Evolutionary conservation across 306 rosid genomes (phyloP).

Genomic region (Parietaria judaica): DNA sequence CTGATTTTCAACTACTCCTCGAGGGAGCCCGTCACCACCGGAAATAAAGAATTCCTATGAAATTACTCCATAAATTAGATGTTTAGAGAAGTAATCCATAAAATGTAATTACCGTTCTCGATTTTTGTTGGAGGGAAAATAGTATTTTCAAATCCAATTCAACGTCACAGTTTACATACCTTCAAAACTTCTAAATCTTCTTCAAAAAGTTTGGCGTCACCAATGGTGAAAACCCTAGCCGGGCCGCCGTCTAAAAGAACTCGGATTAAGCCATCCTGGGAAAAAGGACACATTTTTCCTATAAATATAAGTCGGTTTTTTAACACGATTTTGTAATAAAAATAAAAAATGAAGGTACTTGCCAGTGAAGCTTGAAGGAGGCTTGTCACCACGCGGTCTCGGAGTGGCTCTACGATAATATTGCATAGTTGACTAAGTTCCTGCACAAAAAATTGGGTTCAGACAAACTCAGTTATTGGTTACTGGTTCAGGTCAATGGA

Average conservation of each 20-base stretch:
- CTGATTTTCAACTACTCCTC: slow-evolving; percentile 95
- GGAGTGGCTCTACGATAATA: slow-evolving; percentile 86
- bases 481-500: no score
- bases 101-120: no score
- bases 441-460: slow-evolving; percentile 26
- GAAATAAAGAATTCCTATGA: slow-evolving; percentile 89
- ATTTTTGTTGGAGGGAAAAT: no score
- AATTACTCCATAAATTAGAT: slow-evolving; percentile 7
- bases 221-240: slow-evolving; percentile 51
- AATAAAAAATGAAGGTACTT: slow-evolving; percentile 20
- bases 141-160: no score
- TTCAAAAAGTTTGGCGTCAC: slow-evolving; percentile 75
- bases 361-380: slow-evolving; percentile 98
- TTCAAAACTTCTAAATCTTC: slow-evolving; percentile 91
- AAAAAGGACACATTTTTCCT: slow-evolving; percentile 10
- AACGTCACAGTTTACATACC: slow-evolving; percentile 32
- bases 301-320: slow-evolving; percentile 1
- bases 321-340: slow-evolving; percentile 8
- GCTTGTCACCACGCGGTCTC: slow-evolving; percentile 95
- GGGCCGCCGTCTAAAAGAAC: slow-evolving; percentile 90
- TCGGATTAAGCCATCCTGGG: slow-evolving; percentile 90
- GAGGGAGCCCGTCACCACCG: slow-evolving; percentile 98
- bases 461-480: no score
- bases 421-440: slow-evolving; percentile 82
- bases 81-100: no score